Evolutionary conservation across 164 flowering plant species (phyloP), one percentile per base, ranked within the genome.

Genomic region (Aristolochia fimbriata): DNA sequence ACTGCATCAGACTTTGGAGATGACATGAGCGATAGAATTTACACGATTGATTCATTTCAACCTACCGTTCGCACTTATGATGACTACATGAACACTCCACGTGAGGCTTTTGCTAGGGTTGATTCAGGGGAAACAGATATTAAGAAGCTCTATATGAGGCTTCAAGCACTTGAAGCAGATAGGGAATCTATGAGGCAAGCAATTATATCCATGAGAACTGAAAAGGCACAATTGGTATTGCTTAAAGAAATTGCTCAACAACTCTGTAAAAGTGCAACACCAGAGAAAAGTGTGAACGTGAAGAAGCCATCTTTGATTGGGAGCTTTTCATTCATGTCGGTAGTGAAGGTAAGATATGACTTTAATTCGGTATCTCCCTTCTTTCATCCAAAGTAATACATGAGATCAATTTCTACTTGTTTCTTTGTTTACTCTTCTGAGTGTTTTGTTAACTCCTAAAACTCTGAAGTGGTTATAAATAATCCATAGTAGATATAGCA

Each of bases 111-210:
- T 33, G 68, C 75, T 61, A 72, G 51, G 37, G 64, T 69, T 58
- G 85, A 86, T 63, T 31, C 70, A 10, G 77, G 62, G 47, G 96
- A 88, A 66, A 81, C 84, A 7, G 97, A 91, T 65, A 68, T 94
- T 58, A 80, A 77, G 76, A 94, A 88, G 78, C 83, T 94, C 20
- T 88, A 81, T 72, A 64, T 66, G 74, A 78, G 97, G 74, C 90
- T 91, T 73, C 97, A 94, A 57, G 88, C 87, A n/a, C 97, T 94
- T 59, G 99, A 94, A 73, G 97, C 95, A 30, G 99, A 94, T 57
- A 79, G 90, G 72, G 99, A 94, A 67, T 88, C 97, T 33, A 82
- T 94, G 97, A 82, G 83, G 78, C 97, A 88, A 76, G 78, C 89
- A 22, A 70, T 94, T 43, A 75, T 85, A 58, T 85, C 95, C 17